These are phyloP conservation scores for Zostera marina DNA, from an alignment of 116 monocot species.

Conservation along the genomic window DNA sequence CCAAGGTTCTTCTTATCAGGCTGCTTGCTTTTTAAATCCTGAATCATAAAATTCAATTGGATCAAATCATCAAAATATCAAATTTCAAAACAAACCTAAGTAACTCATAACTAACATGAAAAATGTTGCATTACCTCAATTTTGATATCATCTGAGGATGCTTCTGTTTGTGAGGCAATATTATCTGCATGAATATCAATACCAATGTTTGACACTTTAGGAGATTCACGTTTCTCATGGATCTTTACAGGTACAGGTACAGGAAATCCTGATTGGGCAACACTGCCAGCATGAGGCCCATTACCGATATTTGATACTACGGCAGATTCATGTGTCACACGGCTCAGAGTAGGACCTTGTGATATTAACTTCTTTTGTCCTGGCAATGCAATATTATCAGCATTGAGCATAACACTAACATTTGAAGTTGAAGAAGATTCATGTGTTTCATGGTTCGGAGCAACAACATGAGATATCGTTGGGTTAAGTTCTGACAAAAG, in stretches of 20 bases:
- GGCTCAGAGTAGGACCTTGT: not conserved
- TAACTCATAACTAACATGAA: not conserved
- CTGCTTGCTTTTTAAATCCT: slow-evolving; percentile 17
- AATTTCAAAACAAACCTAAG: not conserved
- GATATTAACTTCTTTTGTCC: not conserved
- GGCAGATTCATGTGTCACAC: not conserved
- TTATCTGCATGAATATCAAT: not conserved
- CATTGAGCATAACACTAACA: not conserved
- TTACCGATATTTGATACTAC: not conserved
- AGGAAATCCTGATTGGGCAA: not conserved
- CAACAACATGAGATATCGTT: not conserved
- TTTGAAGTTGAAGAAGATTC: slow-evolving; percentile 1
- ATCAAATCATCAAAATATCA: not conserved
- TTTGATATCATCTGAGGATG: slow-evolving; percentile 10
- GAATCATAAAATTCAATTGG: not conserved
- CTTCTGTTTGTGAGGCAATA: slow-evolving; percentile 1
- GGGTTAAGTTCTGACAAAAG: not conserved
- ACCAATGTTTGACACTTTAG: not conserved
- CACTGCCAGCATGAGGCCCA: not conserved
- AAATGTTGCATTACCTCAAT: slow-evolving; percentile 31
- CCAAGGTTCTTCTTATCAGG: slow-evolving; percentile 34
- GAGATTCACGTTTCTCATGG: slow-evolving; percentile 13
- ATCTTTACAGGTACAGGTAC: not conserved
- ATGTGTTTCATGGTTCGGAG: slow-evolving; percentile 10
- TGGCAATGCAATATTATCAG: not conserved